These are phyloP conservation scores for Starmera quercuum DNA, from an alignment of 805 yeast species.

Conservation along the genomic window DNA sequence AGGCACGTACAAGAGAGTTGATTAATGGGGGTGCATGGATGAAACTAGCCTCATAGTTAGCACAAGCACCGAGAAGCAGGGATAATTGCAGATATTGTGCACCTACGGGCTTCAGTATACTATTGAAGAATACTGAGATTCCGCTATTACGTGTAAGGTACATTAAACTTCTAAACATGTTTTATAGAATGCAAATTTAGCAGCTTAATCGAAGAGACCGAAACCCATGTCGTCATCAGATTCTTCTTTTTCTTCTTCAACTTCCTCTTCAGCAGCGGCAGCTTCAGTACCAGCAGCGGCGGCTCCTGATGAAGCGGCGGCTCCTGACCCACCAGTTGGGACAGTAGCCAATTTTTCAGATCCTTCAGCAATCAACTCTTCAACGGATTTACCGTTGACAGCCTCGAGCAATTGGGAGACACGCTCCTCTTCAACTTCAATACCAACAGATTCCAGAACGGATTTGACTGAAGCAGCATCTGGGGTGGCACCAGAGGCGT, in stretches of 20 bases:
- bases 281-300: conserved; percentile 65
- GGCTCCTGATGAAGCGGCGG: conserved; percentile 64
- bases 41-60: no score
- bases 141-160: no score
- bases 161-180: no score
- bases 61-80: no score
- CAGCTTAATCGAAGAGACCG: conserved; percentile 93
- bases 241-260: conserved; percentile 61
- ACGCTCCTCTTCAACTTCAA: conserved; percentile 89
- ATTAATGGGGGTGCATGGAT: no score
- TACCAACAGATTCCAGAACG: conserved; percentile 90
- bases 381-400: conserved; percentile 88
- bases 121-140: no score
- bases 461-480: conserved; percentile 85
- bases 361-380: conserved; percentile 92
- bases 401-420: conserved; percentile 72
- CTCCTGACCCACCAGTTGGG: conserved; percentile 97
- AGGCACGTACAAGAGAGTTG: no score
- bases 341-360: conserved; percentile 93
- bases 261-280: conserved; percentile 66
- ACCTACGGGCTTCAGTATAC: no score
- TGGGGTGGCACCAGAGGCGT: conserved; percentile 96
- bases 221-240: conserved; percentile 80
- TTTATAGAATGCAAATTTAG: no score
- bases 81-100: no score